Evolutionary conservation across 768 basidiomycete genomes (phyloP).

Genomic region (Ramaria rubella): DNA sequence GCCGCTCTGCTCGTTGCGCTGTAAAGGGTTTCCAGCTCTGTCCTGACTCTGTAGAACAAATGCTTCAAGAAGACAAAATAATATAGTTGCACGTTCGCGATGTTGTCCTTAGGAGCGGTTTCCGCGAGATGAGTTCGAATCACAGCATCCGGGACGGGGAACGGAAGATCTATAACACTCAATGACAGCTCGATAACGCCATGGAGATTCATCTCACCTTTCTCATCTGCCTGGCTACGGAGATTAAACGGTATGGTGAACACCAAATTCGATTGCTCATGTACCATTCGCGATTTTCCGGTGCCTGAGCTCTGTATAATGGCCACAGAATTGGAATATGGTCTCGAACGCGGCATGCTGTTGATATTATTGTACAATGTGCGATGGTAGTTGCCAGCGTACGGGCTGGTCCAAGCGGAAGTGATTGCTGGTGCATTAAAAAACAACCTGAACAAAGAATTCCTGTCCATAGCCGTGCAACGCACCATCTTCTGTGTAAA

Average conservation of each 20-base stretch:
- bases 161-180: neutral
- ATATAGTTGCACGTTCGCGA: neutral
- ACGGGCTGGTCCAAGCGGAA: neutral
- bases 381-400: neutral
- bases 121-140: neutral
- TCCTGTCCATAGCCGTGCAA: neutral
- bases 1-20: neutral
- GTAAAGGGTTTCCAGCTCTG: neutral
- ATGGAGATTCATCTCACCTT: neutral
- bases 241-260: conserved; percentile 24
- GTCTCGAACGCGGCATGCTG: neutral
- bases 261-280: conserved; percentile 19
- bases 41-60: neutral
- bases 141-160: neutral
- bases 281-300: conserved; percentile 26
- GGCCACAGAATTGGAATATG: conserved; percentile 2
- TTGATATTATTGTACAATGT: neutral
- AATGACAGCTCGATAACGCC: too few species aligned
- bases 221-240: neutral
- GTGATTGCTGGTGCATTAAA: neutral
- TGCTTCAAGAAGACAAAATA: neutral
- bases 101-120: neutral
- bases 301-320: conserved; percentile 12
- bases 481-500: neutral
- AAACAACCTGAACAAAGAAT: too few species aligned